Conservation (phyloP, 768 basidiomycete species). For the Coprinopsis sp. region DNA sequence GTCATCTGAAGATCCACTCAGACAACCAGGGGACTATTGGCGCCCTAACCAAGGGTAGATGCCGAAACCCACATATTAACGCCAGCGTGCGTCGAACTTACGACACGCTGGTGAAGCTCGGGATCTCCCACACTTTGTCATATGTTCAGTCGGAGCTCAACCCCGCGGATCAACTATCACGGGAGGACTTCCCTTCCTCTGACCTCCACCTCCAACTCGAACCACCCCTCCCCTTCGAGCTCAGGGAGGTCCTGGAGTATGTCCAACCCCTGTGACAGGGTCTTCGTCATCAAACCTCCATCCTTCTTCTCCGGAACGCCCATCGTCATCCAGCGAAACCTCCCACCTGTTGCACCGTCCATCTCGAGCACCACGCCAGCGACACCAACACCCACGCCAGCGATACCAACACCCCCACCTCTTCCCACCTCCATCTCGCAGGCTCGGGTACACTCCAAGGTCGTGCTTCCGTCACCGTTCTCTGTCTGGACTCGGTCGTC, state of each 20-base stretch:
- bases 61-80: conserved; percentile 26
- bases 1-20: conserved; percentile 21
- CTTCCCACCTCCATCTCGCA: too few relatives aligned
- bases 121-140: conserved; percentile 5
- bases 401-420: too few relatives aligned
- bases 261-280: neutral
- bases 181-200: conserved; percentile 1
- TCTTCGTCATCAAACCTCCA: neutral
- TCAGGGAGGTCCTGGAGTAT: neutral
- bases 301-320: neutral
- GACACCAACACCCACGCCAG: too few relatives aligned
- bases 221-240: neutral
- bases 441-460: too few relatives aligned
- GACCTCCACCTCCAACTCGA: too few relatives aligned
- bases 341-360: neutral
- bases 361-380: too few relatives aligned
- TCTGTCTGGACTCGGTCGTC: too few relatives aligned
- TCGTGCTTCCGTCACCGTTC: too few relatives aligned
- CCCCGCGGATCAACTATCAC: conserved; percentile 11
- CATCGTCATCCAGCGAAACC: neutral
- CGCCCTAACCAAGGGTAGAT: conserved; percentile 25
- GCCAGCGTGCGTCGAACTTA: conserved; percentile 19
- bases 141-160: conserved; percentile 9
- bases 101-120: conserved; percentile 2
- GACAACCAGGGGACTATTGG: conserved; percentile 36